A percentile compares a stretch with the other conserved stretches of the same genome.
Evolutionary conservation across 345 rosid genomes (phyloP).

Genomic region (Noccaea bulbosa): DNA sequence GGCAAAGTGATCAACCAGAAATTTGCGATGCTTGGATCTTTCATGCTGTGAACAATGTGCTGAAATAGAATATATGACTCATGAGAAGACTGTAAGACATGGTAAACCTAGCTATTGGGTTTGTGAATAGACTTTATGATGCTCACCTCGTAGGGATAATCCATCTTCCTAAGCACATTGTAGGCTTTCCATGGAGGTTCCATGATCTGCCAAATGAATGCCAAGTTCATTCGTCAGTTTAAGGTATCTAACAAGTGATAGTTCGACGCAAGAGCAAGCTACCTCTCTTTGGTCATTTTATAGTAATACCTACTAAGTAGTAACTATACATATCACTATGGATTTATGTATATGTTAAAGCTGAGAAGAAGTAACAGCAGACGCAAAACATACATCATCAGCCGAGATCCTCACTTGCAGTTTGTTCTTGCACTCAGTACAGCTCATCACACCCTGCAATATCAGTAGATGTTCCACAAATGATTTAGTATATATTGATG

Average conservation of each 20-base stretch:
- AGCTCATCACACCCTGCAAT: constrained; percentile 87
- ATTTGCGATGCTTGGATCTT: constrained; percentile 92
- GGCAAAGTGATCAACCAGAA: constrained; percentile 94
- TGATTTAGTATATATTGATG: constrained; percentile 13
- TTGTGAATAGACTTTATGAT: neutral
- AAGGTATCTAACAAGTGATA: neutral
- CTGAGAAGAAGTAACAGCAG: constrained; percentile 33
- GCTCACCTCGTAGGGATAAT: constrained; percentile 89
- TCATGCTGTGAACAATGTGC: constrained; percentile 97
- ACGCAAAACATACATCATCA: constrained; percentile 75
- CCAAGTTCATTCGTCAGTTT: constrained; percentile 15
- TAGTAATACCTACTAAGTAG: constrained; percentile 27
- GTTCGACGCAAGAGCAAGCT: neutral
- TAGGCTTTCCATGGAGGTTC: constrained; percentile 96
- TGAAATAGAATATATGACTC: constrained; percentile 48
- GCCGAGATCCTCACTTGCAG: constrained; percentile 88
- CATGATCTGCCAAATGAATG: constrained; percentile 65
- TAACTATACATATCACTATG: constrained; percentile 17
- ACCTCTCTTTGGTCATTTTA: constrained; percentile 19
- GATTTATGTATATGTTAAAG: constrained; percentile 31
- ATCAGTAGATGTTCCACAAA: constrained; percentile 27
- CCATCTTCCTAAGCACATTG: constrained; percentile 83
- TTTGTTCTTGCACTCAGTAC: constrained; percentile 90
- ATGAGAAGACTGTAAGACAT: neutral
- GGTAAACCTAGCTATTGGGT: constrained; percentile 19